Evolutionary conservation across 352 stramenopile species (phyloP).

Genomic region (Globisporangium emineosum): DNA sequence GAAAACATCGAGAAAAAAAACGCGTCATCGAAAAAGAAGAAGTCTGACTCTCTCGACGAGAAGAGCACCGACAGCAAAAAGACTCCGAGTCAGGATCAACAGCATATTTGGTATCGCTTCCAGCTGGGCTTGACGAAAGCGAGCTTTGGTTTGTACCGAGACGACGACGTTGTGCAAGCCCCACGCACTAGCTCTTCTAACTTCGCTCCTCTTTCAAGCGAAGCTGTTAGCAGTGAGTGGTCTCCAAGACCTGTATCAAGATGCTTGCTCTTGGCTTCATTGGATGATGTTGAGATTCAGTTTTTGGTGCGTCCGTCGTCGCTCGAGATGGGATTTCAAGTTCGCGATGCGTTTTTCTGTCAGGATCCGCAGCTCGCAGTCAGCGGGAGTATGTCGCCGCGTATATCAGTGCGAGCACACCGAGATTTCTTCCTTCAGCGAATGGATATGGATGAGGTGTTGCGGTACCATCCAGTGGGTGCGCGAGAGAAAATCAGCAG

Average conservation of each 20-base stretch:
- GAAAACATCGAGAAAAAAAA: constrained; percentile 23
- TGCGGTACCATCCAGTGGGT: constrained; percentile 57
- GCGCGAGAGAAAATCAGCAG: constrained; percentile 71
- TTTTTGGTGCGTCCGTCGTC: constrained; percentile 64
- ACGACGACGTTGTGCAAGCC: constrained; percentile 24
- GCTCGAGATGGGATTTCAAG: constrained; percentile 62
- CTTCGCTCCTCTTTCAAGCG: not conserved
- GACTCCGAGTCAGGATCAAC: constrained; percentile 26
- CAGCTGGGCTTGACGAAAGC: constrained; percentile 54
- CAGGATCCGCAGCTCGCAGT: constrained; percentile 23
- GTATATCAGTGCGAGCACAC: not conserved
- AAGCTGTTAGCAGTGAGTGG: not conserved
- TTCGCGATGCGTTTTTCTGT: constrained; percentile 69
- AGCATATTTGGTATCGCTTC: constrained; percentile 82
- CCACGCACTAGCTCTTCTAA: constrained; percentile 6
- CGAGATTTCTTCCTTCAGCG: constrained; percentile 65
- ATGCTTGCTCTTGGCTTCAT: constrained; percentile 26
- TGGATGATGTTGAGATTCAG: constrained; percentile 71
- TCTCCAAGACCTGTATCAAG: constrained; percentile 1
- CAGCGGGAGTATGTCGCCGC: not conserved
- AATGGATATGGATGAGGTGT: constrained; percentile 71
- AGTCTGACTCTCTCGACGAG: not conserved
- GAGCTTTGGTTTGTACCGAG: constrained; percentile 50
- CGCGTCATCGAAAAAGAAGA: constrained; percentile 1
- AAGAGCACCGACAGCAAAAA: not conserved